These are phyloP conservation scores for Serendipita sp. DNA, from an alignment of 768 basidiomycete species.

Conservation along the genomic window DNA sequence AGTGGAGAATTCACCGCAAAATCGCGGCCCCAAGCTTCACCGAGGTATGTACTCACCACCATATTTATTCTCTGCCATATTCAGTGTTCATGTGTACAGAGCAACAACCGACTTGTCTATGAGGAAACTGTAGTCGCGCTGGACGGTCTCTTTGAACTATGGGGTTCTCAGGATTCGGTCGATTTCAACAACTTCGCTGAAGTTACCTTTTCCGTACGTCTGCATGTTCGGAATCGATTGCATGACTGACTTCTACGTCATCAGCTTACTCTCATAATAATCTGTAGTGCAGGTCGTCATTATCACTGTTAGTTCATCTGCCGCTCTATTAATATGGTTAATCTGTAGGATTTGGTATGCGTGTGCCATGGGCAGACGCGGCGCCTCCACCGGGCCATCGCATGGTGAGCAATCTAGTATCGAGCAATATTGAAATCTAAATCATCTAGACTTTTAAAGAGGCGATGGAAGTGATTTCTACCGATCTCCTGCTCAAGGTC, in stretches of 20 bases:
- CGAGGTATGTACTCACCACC: slow-evolving; percentile 9
- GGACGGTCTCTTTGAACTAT: slow-evolving; percentile 10
- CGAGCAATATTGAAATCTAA: background rate
- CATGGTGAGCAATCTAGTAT: background rate
- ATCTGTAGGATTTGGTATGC: background rate
- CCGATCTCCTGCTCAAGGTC: background rate
- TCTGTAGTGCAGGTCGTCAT: slow-evolving; percentile 10
- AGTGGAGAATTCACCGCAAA: slow-evolving; percentile 12
- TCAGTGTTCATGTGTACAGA: background rate
- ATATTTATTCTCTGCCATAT: background rate
- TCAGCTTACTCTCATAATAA: background rate
- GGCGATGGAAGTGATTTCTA: background rate
- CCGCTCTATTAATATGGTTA: background rate
- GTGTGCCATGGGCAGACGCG: background rate
- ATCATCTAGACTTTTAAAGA: background rate
- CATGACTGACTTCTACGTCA: background rate
- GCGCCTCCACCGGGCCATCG: background rate
- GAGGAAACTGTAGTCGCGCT: slow-evolving; percentile 7
- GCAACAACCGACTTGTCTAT: slow-evolving; percentile 11
- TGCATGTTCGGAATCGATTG: background rate
- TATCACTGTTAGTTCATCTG: slow-evolving; percentile 9
- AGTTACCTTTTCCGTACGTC: background rate
- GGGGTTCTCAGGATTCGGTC: slow-evolving; percentile 9
- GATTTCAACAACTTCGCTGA: slow-evolving; percentile 11
- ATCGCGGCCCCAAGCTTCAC: slow-evolving; percentile 13